A percentile compares a stretch with the other conserved stretches of the same genome.
phyloP scores from a whole-genome alignment of 148 eudicot genomes.

The Cornus kousa region DNA sequence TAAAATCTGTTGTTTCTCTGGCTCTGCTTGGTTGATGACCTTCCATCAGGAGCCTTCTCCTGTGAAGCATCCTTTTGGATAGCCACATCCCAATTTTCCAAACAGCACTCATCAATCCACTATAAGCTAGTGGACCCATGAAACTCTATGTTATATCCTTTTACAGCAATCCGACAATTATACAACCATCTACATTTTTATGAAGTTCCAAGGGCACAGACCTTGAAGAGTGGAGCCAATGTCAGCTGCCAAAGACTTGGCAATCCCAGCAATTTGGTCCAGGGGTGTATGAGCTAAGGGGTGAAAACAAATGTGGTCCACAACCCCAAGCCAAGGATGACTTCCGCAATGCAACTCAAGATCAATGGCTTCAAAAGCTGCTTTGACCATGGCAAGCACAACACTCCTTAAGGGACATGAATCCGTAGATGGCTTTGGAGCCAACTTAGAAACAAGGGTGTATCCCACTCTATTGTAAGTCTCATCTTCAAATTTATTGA shows the following conservation, averaged over 20 bases:
- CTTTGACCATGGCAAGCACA: conserved; percentile 73
- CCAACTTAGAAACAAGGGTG: conserved; percentile 74
- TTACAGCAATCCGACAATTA: neutral
- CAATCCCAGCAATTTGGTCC: conserved; percentile 54
- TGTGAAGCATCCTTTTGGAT: neutral
- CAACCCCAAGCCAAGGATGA: conserved; percentile 88
- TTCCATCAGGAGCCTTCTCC: conserved; percentile 1
- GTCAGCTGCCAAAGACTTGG: conserved; percentile 71
- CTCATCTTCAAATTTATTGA: conserved; percentile 83
- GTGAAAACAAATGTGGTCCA: conserved; percentile 84
- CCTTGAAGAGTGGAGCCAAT: conserved; percentile 66
- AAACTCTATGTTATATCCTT: neutral
- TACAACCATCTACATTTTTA: neutral
- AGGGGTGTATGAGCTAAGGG: conserved; percentile 55
- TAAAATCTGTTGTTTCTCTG: neutral
- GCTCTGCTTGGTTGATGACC: neutral
- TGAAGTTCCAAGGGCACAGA: conserved; percentile 22
- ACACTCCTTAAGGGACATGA: conserved; percentile 45
- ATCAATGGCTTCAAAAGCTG: conserved; percentile 67
- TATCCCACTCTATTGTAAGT: conserved; percentile 88
- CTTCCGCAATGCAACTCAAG: conserved; percentile 67
- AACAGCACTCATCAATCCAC: neutral
- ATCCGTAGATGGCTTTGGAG: conserved; percentile 18
- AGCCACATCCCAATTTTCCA: neutral
- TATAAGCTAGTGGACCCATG: neutral